These are phyloP conservation scores for Cytospora paraplurivora DNA, from an alignment of 2,329 filamentous ascomycete species.

Conservation along the genomic window DNA sequence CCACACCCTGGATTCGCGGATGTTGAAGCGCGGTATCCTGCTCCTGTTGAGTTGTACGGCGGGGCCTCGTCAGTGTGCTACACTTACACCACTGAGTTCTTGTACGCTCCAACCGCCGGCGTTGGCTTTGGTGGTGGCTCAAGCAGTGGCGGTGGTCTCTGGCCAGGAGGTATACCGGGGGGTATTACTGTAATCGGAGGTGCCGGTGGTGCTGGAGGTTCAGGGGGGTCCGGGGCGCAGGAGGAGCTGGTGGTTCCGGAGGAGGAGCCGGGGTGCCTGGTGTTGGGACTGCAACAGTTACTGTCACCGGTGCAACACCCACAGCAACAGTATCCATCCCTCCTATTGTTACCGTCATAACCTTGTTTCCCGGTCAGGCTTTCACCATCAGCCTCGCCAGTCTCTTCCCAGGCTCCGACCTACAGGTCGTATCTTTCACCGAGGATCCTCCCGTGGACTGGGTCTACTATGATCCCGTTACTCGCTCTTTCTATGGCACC, in stretches of 20 bases:
- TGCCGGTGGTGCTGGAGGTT: background rate
- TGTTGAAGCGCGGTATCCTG: background rate
- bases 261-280: background rate
- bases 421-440: slow-evolving; percentile 10
- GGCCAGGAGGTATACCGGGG: no score
- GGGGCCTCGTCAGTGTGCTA: slow-evolving; percentile 9
- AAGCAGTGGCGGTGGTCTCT: background rate
- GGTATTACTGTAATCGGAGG: background rate
- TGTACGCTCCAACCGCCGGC: slow-evolving; percentile 8
- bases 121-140: background rate
- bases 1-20: background rate
- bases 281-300: background rate
- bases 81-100: slow-evolving; percentile 17
- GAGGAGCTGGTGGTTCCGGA: background rate
- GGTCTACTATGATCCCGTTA: slow-evolving; percentile 16
- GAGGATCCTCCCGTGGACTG: slow-evolving; percentile 4
- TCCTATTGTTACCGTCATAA: background rate
- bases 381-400: slow-evolving; percentile 11
- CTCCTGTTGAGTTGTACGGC: background rate
- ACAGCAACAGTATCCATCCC: background rate
- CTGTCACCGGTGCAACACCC: background rate
- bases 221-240: background rate
- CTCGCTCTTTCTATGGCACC: slow-evolving; percentile 11
- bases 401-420: background rate
- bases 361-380: background rate